A percentile compares a stretch with the other conserved stretches of the same genome.
These are phyloP conservation scores for Astrocystis sublimbata DNA, from an alignment of 495 filamentous ascomycete species.

Conservation along the genomic window DNA sequence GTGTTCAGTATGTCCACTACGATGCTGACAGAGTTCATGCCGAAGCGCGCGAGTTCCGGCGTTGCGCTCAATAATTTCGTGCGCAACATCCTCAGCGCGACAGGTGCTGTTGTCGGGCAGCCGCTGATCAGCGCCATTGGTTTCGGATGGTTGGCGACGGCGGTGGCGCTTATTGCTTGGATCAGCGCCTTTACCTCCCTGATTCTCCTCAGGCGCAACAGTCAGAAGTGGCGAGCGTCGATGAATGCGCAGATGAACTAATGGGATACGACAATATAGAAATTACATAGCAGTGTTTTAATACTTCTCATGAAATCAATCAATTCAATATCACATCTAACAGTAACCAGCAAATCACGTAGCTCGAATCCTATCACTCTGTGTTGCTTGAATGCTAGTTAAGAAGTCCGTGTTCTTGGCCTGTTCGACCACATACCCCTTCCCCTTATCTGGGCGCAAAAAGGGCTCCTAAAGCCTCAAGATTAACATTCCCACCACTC, in stretches of 20 bases:
- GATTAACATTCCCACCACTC: slow-evolving; percentile 86
- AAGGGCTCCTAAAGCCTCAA: slow-evolving; percentile 72
- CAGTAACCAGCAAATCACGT: too few relatives aligned
- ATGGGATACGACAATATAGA: neutral
- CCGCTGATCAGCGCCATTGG: slow-evolving; percentile 82
- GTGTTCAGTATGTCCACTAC: slow-evolving; percentile 78
- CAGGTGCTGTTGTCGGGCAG: slow-evolving; percentile 71
- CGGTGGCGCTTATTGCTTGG: slow-evolving; percentile 66
- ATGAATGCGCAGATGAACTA: slow-evolving; percentile 57
- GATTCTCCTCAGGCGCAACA: slow-evolving; percentile 65
- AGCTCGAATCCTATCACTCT: too few relatives aligned
- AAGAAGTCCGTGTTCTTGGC: too few relatives aligned
- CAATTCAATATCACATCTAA: too few relatives aligned
- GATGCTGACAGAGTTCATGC: slow-evolving; percentile 92
- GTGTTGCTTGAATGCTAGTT: too few relatives aligned
- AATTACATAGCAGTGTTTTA: too few relatives aligned
- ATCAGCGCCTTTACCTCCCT: slow-evolving; percentile 56
- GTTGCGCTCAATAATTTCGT: slow-evolving; percentile 88
- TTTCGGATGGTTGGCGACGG: slow-evolving; percentile 87
- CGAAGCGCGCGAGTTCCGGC: slow-evolving; percentile 67
- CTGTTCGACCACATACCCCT: too few relatives aligned
- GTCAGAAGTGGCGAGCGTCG: slow-evolving; percentile 63
- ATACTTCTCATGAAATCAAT: too few relatives aligned
- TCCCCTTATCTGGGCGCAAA: slow-evolving; percentile 45
- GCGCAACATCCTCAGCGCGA: slow-evolving; percentile 81